A percentile compares a stretch with the other conserved stretches of the same genome.
phyloP scores from a whole-genome alignment of 2,329 filamentous ascomycete species.

The Clonostachys rosea region DNA sequence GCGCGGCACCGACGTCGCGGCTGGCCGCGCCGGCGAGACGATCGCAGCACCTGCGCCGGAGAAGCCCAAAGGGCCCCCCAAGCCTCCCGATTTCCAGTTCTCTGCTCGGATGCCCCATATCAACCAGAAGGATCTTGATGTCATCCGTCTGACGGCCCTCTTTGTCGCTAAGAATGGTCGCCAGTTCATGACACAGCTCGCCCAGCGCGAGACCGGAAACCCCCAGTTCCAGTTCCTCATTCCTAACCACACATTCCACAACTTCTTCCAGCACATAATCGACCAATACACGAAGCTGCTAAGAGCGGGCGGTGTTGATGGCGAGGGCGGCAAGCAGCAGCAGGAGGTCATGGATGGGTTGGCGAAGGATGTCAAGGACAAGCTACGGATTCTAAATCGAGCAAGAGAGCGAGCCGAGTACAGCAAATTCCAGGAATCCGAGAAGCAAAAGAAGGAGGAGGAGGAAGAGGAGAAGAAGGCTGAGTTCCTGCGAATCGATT shows the following conservation, averaged over 20 bases:
- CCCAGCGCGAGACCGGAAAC: conserved; percentile 84
- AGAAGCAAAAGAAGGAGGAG: conserved; percentile 86
- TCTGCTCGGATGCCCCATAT: conserved; percentile 97
- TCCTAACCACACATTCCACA: conserved; percentile 92
- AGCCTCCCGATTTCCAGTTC: conserved; percentile 86
- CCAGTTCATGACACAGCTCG: conserved; percentile 84
- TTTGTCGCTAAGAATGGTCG: conserved; percentile 92
- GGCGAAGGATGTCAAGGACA: conserved; percentile 70
- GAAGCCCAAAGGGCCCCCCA: conserved; percentile 76
- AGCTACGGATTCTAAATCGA: conserved; percentile 72
- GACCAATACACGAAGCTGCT: conserved; percentile 89
- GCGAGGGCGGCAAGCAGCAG: conserved; percentile 62
- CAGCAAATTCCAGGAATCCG: conserved; percentile 75
- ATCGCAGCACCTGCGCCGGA: conserved; percentile 34
- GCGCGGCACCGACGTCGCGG: conserved; percentile 72
- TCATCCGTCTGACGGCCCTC: conserved; percentile 73
- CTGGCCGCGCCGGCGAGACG: conserved; percentile 66
- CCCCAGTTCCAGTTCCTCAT: conserved; percentile 95
- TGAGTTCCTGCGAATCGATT: conserved; percentile 83
- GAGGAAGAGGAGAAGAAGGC: conserved; percentile 76
- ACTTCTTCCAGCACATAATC: conserved; percentile 87
- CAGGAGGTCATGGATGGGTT: conserved; percentile 70
- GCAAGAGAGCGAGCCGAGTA: conserved; percentile 87
- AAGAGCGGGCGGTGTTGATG: conserved; percentile 62
- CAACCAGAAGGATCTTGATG: conserved; percentile 83